Base-by-base conservation (phyloP, 345 rosid genomes). In the Acer saccharum region DNA sequence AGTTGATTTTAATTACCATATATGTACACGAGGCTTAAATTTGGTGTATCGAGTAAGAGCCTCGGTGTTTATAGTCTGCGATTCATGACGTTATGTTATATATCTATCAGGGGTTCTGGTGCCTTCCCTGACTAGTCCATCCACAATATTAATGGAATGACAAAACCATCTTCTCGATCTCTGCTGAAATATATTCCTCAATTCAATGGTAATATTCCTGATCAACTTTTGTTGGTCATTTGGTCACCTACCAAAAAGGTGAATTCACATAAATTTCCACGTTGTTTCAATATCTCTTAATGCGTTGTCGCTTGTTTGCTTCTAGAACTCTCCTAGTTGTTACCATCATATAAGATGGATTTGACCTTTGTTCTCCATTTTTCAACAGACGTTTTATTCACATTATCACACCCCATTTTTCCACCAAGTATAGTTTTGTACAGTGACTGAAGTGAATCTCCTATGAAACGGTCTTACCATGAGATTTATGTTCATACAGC, bases 221-320 rank as follows among this genome's bases (percentile, higher is more conserved):
- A 58, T 58, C 43, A 39, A 62, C 68, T 62, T 73, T 73, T 73
- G 60, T 73, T 73, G 69, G 68, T 25, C 76, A 74, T 69, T 80
- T 65, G 79, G 79, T 80, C 12, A 76, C 83, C 83, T 80, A 80
- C 77, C 73, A 76, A 72, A 61, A 71, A 57, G 60, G 54, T 32
- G 41, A 76, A 41, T 12, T 54, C 41, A 27, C 35, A 20, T 65
- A 4, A 69, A 43, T 76, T 74, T 74, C 60, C 77, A 16, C 57
- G 3, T 1, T 14, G 43, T 14, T 65, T 55, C 72, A 44, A 64
- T 64, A 32, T 74, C 69, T 41, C 27, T 25, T 62, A 21, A 16
- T 73, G 69, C 35, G 4, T 46, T 23, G 60, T 74, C 44, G 25
- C 18, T 44, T 23, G 12, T n/a, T 46, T 70, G n/a, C 44, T 50